Evolutionary conservation across 257 asterid genomes (phyloP).

Genomic region (Nicotiana attenuata): DNA sequence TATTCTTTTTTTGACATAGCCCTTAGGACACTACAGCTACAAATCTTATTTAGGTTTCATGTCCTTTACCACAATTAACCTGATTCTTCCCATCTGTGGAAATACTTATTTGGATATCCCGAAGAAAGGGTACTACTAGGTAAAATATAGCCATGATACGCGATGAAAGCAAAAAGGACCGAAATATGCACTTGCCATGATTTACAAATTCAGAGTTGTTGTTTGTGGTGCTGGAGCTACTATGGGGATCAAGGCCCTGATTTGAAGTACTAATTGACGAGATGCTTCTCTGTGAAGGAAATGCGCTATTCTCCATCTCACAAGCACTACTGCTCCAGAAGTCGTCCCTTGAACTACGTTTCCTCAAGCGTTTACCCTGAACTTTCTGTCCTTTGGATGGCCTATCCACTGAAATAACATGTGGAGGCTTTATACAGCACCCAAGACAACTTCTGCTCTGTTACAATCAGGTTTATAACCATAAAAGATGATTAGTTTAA

Average conservation of each 20-base stretch:
- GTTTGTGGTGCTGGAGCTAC: constrained; percentile 56
- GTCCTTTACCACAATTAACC: neutral
- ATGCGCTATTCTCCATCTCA: constrained; percentile 78
- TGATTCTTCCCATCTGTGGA: neutral
- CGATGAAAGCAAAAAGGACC: neutral
- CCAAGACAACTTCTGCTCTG: constrained; percentile 99
- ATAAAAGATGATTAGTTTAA: constrained; percentile 51
- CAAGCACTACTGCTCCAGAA: constrained; percentile 85
- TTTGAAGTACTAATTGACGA: constrained; percentile 80
- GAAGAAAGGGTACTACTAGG: neutral
- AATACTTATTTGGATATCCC: neutral
- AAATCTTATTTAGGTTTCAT: neutral
- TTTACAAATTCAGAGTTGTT: constrained; percentile 65
- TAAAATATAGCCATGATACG: neutral
- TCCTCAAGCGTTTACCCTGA: constrained; percentile 61
- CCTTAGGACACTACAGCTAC: neutral
- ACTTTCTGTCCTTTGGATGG: constrained; percentile 65
- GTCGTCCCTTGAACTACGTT: constrained; percentile 48
- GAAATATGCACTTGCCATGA: constrained; percentile 54
- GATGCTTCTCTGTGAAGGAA: constrained; percentile 76
- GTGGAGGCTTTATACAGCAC: constrained; percentile 74
- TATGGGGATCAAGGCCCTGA: constrained; percentile 52
- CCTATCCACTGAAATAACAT: constrained; percentile 70
- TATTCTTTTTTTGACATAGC: neutral
- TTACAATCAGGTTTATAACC: constrained; percentile 74